A percentile compares a stretch with the other conserved stretches of the same genome.
Evolutionary conservation across 768 basidiomycete genomes (phyloP).

Genomic region (Hirschioporus abietinus): DNA sequence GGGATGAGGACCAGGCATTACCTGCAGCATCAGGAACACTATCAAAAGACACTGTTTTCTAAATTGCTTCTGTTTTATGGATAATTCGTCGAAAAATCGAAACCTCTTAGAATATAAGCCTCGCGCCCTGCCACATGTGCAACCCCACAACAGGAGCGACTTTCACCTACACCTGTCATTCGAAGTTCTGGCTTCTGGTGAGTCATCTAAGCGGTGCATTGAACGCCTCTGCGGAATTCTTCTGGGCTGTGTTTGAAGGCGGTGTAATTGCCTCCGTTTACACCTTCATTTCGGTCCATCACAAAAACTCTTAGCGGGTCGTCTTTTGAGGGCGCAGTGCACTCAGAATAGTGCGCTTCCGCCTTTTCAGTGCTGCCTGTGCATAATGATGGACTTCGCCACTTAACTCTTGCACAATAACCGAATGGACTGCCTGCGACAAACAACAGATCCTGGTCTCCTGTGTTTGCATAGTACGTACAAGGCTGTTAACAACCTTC

Average conservation of each 20-base stretch:
- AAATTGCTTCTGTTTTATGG: not conserved
- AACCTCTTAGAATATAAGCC: not conserved
- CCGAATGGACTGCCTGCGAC: no score
- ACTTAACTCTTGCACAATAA: no score
- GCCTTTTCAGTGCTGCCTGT: no score
- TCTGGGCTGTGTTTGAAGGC: not conserved
- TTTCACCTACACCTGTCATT: not conserved
- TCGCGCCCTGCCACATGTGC: not conserved
- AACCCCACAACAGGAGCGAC: not conserved
- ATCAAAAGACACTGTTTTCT: not conserved
- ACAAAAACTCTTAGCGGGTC: not conserved
- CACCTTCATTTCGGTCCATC: not conserved
- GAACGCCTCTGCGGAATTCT: not conserved
- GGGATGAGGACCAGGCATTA: constrained; percentile 66
- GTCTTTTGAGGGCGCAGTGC: no score
- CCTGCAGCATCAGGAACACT: constrained; percentile 58
- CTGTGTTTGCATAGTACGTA: no score
- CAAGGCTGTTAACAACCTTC: no score
- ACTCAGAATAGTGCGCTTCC: no score
- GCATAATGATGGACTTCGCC: no score
- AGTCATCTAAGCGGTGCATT: not conserved
- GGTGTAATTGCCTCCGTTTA: not conserved
- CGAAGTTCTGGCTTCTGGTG: not conserved
- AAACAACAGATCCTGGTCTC: no score
- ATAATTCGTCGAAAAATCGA: not conserved